Evolutionary conservation across 2,329 filamentous ascomycete genomes (phyloP), one percentile per base, ranked within the genome.

Genomic region (Nemania sp.): DNA sequence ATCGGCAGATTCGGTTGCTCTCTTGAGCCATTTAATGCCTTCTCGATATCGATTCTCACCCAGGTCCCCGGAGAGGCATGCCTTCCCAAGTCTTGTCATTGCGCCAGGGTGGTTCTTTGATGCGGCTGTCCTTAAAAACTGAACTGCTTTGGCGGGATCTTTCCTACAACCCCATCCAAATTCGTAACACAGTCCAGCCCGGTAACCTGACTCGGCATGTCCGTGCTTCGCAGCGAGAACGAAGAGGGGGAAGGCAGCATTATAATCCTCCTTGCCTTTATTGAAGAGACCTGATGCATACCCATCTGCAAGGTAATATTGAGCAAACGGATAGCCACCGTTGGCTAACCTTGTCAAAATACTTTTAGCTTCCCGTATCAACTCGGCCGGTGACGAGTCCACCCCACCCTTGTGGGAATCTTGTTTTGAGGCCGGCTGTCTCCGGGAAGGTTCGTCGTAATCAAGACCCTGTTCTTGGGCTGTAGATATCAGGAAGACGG

Each of bases 151-250:
- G 51, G 90, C 87, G 59, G 90, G 90, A 71, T 97, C 92, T 71
- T 92, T 92, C 59, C 92, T 88, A 71, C 90, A 96, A 42, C 95
- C 95, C 95, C 95, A 99, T 64, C 93, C 95, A 76, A 97, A 98
- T 76, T 99, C 95, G 78, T 98, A 98, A 79, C 93, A 97, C 57
- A 99, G 82, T 15, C 90, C 95, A 54, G 94, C 90, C 57, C 95
- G 90, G 77, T 97, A 99, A 37, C 89, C 93, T 58, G 95, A 95
- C 79, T 99, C 95, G 49, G 95, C 92, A 75, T 99, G 95, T 34
- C 95, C 95, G 77, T 97, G 95, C 78, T 98, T 99, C 70, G 91
- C 94, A 9, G 95, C 95, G 15, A 95, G 86, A 39, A 97, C 84
- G 73, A 99, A 99, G 32, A 98, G 86, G 9, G 92, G 90, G 72